Base-by-base conservation (phyloP, 2,329 filamentous ascomycete species). In the Teratosphaeria nubilosa region DNA sequence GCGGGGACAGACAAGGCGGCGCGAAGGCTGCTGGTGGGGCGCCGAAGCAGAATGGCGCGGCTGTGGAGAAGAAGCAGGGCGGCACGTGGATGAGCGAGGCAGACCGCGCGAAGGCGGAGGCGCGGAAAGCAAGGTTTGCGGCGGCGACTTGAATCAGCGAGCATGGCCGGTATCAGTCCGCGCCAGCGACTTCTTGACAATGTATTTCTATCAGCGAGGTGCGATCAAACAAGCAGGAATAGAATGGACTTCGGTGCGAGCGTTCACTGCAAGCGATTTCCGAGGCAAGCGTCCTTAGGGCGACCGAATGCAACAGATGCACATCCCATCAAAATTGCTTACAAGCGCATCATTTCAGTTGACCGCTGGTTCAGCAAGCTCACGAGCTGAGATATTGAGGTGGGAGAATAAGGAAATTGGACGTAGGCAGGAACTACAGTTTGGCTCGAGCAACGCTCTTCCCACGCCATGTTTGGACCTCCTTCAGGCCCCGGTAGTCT, bases 121-220 rank as follows among this genome's bases (percentile, higher is more conserved):
- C 72, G 51, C 65, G 77, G 56, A 78, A 77, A 69, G 73, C 74
- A 14, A 75, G 72, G 60, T 78, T 74, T 58, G 70, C 73, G 4
- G 54, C 62, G n/a, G 41, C 58, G 7, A 53, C 58, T 16, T 48
- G 59, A 59, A 53, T 25, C 53, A 25, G 22, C 54, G 31, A 11
- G 32, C 32, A 20, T 14, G 50, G 34, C 14, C 13, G 16, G 34
- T 41, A 41, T 51, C 5, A 51, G 27, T 30, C 27, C 27, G 27
- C 27, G 27, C 27, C 30, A 37, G 6, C 22, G 51, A 22, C 25
- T 53, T 27, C 14, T 22, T 5, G 13, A 13, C 5, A 9, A 30
- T 32, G 22, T 53, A 53, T 30, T 25, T 53, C 7, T 51, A 24
- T 24, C 20, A 13, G 20, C 13, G 20, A 16, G 27, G 52, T 54